Conservation (phyloP, 768 basidiomycete genomes). For the Rickenella mellea region DNA sequence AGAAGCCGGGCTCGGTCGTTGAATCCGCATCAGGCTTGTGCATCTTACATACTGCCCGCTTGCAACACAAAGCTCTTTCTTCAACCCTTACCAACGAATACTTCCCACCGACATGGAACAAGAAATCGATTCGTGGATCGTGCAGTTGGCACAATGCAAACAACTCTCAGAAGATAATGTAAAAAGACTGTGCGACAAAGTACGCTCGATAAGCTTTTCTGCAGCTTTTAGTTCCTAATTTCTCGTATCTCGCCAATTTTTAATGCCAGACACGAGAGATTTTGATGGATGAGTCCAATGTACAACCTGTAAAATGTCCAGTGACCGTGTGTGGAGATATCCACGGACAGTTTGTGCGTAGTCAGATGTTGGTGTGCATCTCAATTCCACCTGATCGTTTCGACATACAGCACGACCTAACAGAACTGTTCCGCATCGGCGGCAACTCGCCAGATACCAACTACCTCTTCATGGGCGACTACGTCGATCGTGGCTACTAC, state of each 20-base stretch:
- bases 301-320: constrained; percentile 96
- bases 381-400: constrained; percentile 1
- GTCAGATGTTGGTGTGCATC: neutral
- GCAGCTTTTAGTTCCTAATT: constrained; percentile 6
- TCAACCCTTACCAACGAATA: neutral
- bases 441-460: constrained; percentile 99
- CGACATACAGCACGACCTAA: constrained; percentile 84
- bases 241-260: constrained; percentile 4
- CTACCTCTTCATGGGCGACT: constrained; percentile 99
- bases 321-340: constrained; percentile 99
- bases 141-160: constrained; percentile 94
- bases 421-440: constrained; percentile 96
- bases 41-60: too few relatives aligned
- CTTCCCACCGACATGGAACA: constrained; percentile 29
- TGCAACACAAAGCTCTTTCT: too few relatives aligned
- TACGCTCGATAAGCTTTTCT: constrained; percentile 26
- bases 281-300: constrained; percentile 97
- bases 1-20: too few relatives aligned
- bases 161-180: constrained; percentile 92
- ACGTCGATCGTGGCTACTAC: constrained; percentile 98
- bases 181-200: constrained; percentile 98
- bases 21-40: too few relatives aligned
- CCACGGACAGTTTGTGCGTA: constrained; percentile 97
- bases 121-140: constrained; percentile 96
- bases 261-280: constrained; percentile 83